Percentiles rank a stretch among this genome's conserved stretches.
These are phyloP conservation scores for Magnolia officinalis DNA, from an alignment of 164 flowering plant species.

Conservation along the genomic window DNA sequence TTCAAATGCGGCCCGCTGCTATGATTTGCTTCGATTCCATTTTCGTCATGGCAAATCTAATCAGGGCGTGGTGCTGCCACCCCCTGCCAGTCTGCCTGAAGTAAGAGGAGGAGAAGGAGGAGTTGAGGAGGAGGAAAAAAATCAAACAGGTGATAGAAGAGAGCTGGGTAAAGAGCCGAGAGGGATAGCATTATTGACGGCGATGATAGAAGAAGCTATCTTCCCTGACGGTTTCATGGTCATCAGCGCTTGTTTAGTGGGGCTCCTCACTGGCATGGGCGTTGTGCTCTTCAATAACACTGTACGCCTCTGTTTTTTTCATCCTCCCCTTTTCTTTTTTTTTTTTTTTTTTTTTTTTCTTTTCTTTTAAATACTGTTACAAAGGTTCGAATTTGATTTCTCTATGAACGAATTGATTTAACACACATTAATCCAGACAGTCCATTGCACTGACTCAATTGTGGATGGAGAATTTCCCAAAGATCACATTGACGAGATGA, in stretches of 20 bases:
- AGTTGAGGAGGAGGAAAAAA: neutral
- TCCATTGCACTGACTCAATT: no score
- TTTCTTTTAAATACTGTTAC: neutral
- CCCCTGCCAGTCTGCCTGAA: constrained; percentile 6
- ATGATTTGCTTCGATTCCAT: neutral
- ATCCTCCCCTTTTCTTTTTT: neutral
- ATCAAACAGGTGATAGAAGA: neutral
- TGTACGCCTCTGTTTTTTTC: constrained; percentile 23
- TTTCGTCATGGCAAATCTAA: neutral
- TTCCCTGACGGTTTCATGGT: constrained; percentile 35
- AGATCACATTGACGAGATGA: neutral
- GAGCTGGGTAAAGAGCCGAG: constrained; percentile 4
- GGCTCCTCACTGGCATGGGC: constrained; percentile 73
- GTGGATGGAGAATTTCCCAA: no score
- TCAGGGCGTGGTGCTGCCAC: neutral
- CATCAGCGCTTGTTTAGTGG: constrained; percentile 67
- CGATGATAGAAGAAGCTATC: constrained; percentile 11
- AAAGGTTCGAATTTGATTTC: neutral
- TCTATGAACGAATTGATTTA: neutral
- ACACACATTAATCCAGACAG: neutral
- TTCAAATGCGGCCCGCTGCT: neutral
- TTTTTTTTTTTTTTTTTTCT: neutral
- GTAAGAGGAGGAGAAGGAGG: neutral
- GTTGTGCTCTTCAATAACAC: constrained; percentile 77
- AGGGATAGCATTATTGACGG: neutral